phyloP scores from a whole-genome alignment of 2,329 filamentous ascomycete genomes.

The Clonostachys rhizophaga region DNA sequence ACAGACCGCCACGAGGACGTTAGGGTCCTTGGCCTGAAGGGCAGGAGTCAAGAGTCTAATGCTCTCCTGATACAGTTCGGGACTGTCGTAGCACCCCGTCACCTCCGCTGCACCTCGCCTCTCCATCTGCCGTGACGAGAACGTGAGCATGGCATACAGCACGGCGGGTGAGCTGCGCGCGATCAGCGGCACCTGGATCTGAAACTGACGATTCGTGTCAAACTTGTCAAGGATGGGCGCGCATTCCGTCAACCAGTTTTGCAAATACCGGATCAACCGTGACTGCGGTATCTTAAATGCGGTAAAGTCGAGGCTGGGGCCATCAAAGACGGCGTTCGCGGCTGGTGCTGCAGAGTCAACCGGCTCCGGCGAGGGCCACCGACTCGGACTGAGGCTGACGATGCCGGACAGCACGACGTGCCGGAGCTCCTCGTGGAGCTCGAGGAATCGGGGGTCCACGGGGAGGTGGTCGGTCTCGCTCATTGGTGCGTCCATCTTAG shows the following conservation, averaged over 20 bases:
- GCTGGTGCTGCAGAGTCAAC: conserved; percentile 2
- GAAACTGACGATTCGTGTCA: conserved; percentile 45
- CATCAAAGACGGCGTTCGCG: conserved; percentile 6
- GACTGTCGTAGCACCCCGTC: conserved; percentile 34
- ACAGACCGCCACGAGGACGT: conserved; percentile 35
- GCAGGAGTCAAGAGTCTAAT: too few species aligned
- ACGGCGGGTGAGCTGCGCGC: conserved; percentile 38
- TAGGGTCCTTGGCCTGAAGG: too few species aligned
- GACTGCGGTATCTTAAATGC: conserved; percentile 15
- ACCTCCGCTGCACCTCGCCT: conserved; percentile 39
- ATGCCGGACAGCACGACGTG: conserved; percentile 30
- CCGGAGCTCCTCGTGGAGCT: conserved; percentile 37
- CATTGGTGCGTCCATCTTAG: too few species aligned
- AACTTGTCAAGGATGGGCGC: conserved; percentile 49
- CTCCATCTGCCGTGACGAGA: conserved; percentile 48
- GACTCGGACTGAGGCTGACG: conserved; percentile 14
- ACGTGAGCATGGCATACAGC: conserved; percentile 44
- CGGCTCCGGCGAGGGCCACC: conserved; percentile 17
- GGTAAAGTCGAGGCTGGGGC: conserved; percentile 16
- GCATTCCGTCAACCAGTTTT: conserved; percentile 34
- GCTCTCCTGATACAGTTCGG: conserved; percentile 44
- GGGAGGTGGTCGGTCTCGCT: conserved; percentile 18
- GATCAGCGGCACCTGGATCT: conserved; percentile 41
- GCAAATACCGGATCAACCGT: too few species aligned
- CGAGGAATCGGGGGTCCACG: conserved; percentile 32